Conservation (phyloP, 345 rosid species). For the Dovyalis caffra region DNA sequence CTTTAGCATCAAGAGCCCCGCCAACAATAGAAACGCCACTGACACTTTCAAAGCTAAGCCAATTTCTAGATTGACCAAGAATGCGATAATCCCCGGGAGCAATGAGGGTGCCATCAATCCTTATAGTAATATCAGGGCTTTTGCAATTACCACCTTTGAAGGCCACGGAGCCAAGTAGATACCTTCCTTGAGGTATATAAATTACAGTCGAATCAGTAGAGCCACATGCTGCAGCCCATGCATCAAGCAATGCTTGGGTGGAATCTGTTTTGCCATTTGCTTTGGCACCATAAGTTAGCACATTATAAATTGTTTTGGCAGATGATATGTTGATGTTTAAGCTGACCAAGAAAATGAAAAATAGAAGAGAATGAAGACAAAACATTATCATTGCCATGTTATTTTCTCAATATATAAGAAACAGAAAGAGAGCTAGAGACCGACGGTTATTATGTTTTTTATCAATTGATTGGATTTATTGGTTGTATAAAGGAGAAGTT, state of each 20-base stretch:
- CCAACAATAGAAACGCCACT: constrained; percentile 12
- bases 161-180: neutral
- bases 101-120: constrained; percentile 7
- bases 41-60: constrained; percentile 9
- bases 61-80: neutral
- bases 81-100: constrained; percentile 8
- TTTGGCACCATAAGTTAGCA: constrained; percentile 5
- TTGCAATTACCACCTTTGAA: constrained; percentile 4
- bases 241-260: neutral
- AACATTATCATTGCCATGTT: too few relatives aligned
- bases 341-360: too few relatives aligned
- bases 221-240: constrained; percentile 16
- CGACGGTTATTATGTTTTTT: too few relatives aligned
- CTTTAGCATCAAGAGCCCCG: constrained; percentile 12
- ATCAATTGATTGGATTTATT: too few relatives aligned
- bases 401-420: too few relatives aligned
- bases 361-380: too few relatives aligned
- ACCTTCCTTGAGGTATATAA: constrained; percentile 14
- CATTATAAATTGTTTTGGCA: constrained; percentile 1
- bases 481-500: too few relatives aligned
- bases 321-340: neutral
- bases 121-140: constrained; percentile 6
- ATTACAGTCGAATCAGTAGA: neutral
- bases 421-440: too few relatives aligned
- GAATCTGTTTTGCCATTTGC: constrained; percentile 5